A percentile compares a stretch with the other conserved stretches of the same genome.
phyloP scores from a whole-genome alignment of 1,284 basidiomycete genomes.

The Coniophora puteana region DNA sequence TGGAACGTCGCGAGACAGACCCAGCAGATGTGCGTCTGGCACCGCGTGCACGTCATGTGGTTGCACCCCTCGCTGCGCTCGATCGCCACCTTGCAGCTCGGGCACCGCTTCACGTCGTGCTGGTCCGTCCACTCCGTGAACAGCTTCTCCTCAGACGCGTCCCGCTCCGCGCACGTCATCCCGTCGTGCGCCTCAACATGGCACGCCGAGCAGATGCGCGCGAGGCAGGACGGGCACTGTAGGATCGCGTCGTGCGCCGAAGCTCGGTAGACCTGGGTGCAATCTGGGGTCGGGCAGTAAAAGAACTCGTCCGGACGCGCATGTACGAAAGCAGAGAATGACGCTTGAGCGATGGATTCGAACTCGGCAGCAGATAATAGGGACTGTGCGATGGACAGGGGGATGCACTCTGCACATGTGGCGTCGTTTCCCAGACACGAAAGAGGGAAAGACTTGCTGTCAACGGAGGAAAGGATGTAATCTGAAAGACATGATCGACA shows the following conservation, averaged over 20 bases:
- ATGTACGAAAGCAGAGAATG: constrained; percentile 55
- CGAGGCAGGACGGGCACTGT: constrained; percentile 69
- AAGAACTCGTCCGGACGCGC: constrained; percentile 55
- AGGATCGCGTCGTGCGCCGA: constrained; percentile 46
- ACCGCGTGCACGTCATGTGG: constrained; percentile 69
- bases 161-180: constrained; percentile 51
- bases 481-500: constrained; percentile 56
- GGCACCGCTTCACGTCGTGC: constrained; percentile 68
- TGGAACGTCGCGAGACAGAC: constrained; percentile 65
- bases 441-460: constrained; percentile 62
- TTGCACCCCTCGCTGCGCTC: constrained; percentile 72
- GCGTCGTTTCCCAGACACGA: constrained; percentile 60
- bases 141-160: constrained; percentile 47
- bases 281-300: constrained; percentile 74
- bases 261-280: constrained; percentile 62
- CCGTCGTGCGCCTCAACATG: constrained; percentile 65
- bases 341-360: constrained; percentile 47
- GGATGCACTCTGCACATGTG: constrained; percentile 48
- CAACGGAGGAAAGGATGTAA: constrained; percentile 53
- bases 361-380: constrained; percentile 50
- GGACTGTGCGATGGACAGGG: constrained; percentile 44
- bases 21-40: constrained; percentile 76
- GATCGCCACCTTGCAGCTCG: constrained; percentile 61
- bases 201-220: constrained; percentile 64
- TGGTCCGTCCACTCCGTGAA: constrained; percentile 56